Evolutionary conservation across 179 eudicot species (phyloP), one percentile per base, ranked within the genome.

Genomic region (Vitellaria paradoxa): DNA sequence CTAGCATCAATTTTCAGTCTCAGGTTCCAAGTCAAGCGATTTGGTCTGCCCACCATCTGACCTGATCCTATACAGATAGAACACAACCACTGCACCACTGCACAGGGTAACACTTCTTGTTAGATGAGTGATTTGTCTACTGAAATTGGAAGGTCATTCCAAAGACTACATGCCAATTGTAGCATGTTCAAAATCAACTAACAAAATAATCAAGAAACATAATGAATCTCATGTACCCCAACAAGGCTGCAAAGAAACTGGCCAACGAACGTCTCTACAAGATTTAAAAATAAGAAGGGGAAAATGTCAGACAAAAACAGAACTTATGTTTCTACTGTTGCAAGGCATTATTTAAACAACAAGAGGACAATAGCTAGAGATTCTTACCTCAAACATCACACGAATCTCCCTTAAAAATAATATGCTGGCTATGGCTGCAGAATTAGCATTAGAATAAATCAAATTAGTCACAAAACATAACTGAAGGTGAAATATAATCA

Each of bases 31-130:
- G 79, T 77, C 78, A 45, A 89, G 82, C 61, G 70, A 83, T 20
- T 72, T 78, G 52, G 79, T 76, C 53, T 77, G 72, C 55, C 72
- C 83, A 61, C 85, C 77, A 70, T 80, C 79, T 47, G 37, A 72
- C 17, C 72, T 73, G 78, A 92, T 83, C 84, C 94, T 85, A 73
- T 91, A 94, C 15, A 84, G 63, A 68, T 80, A 94, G 88, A 94
- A 94, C 68, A 86, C 89, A 53, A 88, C 85, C 63, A 90, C 85
- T 26, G 83, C 91, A 52, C 92, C 92, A 81, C 98, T 94, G 93
- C 88, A 87, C 42, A 74, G 18, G 77, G 72, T 30, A 30, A 80
- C 75, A 52, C 67, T 14, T 56, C 14, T 79, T 21, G 74, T 52
- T 10, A 60, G 70, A 49, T 45, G 56, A 40, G 45, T 10, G 17